Percentiles rank a stretch among this genome's conserved stretches.
phyloP scores from a whole-genome alignment of 495 filamentous ascomycete species.

The Neurospora sp. region DNA sequence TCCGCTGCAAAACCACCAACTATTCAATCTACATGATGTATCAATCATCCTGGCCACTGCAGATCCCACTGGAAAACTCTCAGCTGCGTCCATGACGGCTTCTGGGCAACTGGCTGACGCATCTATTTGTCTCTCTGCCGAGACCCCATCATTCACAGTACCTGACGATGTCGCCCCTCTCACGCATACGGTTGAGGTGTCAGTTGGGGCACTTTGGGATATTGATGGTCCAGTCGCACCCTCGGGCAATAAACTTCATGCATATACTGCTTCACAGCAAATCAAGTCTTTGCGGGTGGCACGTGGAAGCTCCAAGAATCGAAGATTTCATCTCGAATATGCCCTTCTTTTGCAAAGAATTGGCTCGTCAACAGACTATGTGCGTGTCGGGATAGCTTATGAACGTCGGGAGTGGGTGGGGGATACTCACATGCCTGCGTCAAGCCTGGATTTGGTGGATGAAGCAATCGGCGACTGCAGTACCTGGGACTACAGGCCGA shows the following conservation, averaged over 20 bases:
- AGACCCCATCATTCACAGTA: fast-evolving
- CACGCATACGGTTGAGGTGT: not conserved
- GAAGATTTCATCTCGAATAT: not conserved
- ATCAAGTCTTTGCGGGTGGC: not conserved
- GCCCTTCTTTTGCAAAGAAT: not conserved
- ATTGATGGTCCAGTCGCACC: no score
- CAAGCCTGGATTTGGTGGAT: not conserved
- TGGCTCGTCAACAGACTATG: not conserved
- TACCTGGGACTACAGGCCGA: not conserved
- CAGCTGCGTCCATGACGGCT: not conserved
- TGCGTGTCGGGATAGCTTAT: not conserved
- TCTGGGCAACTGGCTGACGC: not conserved
- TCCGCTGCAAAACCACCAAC: not conserved
- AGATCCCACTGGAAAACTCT: not conserved
- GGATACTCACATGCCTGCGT: no score
- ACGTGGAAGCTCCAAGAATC: not conserved
- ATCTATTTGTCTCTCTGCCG: not conserved
- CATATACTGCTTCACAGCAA: not conserved
- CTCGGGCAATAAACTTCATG: no score
- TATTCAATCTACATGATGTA: not conserved
- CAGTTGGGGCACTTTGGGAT: no score
- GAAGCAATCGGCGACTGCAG: fast-evolving
- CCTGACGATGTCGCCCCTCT: fast-evolving
- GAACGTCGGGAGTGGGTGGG: not conserved
- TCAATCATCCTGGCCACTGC: not conserved